Base-by-base conservation (phyloP, 129 eudicot species). In the Chrysanthemum lavandulifolium region DNA sequence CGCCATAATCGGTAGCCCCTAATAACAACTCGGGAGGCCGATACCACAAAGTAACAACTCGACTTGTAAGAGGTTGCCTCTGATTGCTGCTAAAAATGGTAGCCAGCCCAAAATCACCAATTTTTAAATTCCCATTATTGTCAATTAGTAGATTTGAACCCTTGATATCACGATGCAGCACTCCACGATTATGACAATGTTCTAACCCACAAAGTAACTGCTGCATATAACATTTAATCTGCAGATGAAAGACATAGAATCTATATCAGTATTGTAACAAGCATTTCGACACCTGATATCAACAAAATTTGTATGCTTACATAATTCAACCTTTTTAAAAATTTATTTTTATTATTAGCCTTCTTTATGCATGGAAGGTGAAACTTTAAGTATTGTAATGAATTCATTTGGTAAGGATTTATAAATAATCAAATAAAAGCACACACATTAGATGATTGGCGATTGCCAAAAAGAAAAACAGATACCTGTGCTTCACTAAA, bases 21-120 rank as follows among this genome's bases (percentile, higher is more conserved):
- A 88, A 81, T 76, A 88, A 74, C 65, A 87, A 85, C 75, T 87
- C 93, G 25, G 93, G 93, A 74, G 93, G 89, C 29, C 93, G 85
- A 78, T 88, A 88, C 95, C 95, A 88, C 79, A 88, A 76, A 70
- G 95, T 88, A 78, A 88, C 87, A 63, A 88, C 95, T 15, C 95
- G 81, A 81, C 95, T 88, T 33, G 95, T 88, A 61, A 88, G 67
- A 57, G 90, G 88, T 69, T 82, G 95, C 65, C 78, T 80, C 67
- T 76, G 84, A 78, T 79, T 83, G 72, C 69, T 63, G 33, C 64
- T 72, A 64, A 70, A 85, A 76, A 85, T 69, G 61, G 89, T 88
- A 10, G 95, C 90, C 57, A 88, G 65, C 65, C 95, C 90, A 81
- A 88, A 88, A 85, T 88, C 95, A 57, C 88, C 95, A 61, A 88